Conservation (phyloP, 1,139 yeast species). For the Eremothecium coryli region DNA sequence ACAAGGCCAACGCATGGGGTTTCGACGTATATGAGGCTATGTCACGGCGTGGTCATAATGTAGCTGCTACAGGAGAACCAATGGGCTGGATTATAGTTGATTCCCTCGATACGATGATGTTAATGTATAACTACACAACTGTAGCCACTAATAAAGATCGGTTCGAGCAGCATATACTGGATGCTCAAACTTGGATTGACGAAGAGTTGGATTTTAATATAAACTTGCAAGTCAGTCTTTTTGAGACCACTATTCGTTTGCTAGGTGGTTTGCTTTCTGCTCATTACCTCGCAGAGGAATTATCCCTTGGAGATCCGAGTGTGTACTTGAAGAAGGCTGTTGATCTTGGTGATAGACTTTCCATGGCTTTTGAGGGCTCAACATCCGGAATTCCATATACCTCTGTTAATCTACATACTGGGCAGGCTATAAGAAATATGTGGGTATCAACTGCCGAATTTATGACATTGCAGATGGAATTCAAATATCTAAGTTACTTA, state of each 20-base stretch:
- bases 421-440: conserved; percentile 52
- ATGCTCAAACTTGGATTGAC: conserved; percentile 69
- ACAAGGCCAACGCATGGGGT: conserved; percentile 78
- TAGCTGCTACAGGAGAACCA: conserved; percentile 54
- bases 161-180: conserved; percentile 56
- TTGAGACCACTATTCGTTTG: conserved; percentile 92
- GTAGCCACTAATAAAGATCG: conserved; percentile 51
- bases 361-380: conserved; percentile 54
- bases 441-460: conserved; percentile 84
- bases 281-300: conserved; percentile 56
- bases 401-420: conserved; percentile 61
- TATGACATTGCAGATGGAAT: conserved; percentile 78
- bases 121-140: conserved; percentile 67
- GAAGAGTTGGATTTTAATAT: conserved; percentile 50
- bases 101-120: conserved; percentile 69
- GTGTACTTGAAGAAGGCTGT: conserved; percentile 70
- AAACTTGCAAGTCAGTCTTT: conserved; percentile 65
- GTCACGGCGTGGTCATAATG: conserved; percentile 53
- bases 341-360: conserved; percentile 51
- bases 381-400: conserved; percentile 66
- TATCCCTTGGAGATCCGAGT: conserved; percentile 31
- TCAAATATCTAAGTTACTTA: conserved; percentile 69
- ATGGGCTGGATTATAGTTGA: conserved; percentile 95
- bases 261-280: conserved; percentile 86
- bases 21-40: conserved; percentile 59